Percentiles rank a stretch among this genome's conserved stretches.
Evolutionary conservation across 2,329 filamentous ascomycete species (phyloP).

Genomic region (Aspergillus sp.): DNA sequence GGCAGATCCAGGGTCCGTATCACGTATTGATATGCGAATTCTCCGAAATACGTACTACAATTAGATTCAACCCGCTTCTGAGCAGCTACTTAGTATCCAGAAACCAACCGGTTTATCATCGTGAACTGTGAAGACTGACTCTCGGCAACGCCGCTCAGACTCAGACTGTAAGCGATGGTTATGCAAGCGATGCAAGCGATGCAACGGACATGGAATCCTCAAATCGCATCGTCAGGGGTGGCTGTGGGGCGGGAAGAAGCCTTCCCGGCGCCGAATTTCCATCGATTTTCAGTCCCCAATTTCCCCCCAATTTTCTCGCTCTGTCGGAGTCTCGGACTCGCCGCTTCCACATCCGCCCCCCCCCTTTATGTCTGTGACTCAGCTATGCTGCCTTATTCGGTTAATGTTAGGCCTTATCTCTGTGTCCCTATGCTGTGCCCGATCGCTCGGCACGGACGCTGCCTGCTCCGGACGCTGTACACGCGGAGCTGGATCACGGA

Average conservation of each 20-base stretch:
- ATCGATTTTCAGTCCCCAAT: background rate
- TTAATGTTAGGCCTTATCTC: background rate
- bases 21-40: background rate
- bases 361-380: background rate
- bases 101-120: no score
- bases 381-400: background rate
- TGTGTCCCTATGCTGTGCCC: background rate
- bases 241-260: constrained; percentile 19
- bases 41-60: no score
- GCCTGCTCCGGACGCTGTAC: background rate
- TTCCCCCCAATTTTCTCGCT: constrained; percentile 8
- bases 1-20: background rate
- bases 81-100: no score
- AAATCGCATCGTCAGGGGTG: background rate
- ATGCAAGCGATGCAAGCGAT: no score
- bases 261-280: constrained; percentile 16
- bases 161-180: no score
- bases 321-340: constrained; percentile 19
- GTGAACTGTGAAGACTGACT: no score
- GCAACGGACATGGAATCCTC: no score
- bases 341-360: background rate
- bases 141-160: no score
- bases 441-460: constrained; percentile 8
- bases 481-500: no score
- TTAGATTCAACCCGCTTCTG: no score